A percentile compares a stretch with the other conserved stretches of the same genome.
These are phyloP conservation scores for Porphyrellus cyaneotinctus DNA, from an alignment of 768 basidiomycete genomes.

Conservation along the genomic window DNA sequence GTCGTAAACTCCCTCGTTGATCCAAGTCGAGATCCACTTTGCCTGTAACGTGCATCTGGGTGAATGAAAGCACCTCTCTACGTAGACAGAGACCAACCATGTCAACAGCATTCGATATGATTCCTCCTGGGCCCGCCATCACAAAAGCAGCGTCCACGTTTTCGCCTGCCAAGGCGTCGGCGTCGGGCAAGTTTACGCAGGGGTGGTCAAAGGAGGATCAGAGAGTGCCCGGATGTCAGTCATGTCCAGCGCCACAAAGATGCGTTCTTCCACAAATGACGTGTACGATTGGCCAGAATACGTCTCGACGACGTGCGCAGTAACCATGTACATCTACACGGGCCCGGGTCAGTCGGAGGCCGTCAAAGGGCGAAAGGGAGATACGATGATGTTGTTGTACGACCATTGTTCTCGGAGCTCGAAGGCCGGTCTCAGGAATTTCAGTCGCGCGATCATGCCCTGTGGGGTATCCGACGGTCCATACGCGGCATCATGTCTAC, in stretches of 20 bases:
- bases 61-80: too few species aligned
- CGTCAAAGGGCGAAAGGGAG: background rate
- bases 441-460: constrained; percentile 24
- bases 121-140: constrained; percentile 38
- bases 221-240: constrained; percentile 36
- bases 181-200: constrained; percentile 32
- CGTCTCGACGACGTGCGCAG: constrained; percentile 31
- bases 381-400: background rate
- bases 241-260: constrained; percentile 42
- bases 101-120: constrained; percentile 42
- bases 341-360: too few species aligned
- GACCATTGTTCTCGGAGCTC: constrained; percentile 32
- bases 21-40: constrained; percentile 36
- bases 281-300: constrained; percentile 33
- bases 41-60: constrained; percentile 23
- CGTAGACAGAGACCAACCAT: constrained; percentile 25
- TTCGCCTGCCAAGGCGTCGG: constrained; percentile 27
- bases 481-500: constrained; percentile 35
- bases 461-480: constrained; percentile 25
- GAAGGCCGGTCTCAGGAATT: constrained; percentile 28
- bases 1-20: constrained; percentile 32
- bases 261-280: constrained; percentile 39
- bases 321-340: constrained; percentile 38
- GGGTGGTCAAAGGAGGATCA: constrained; percentile 31
- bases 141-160: constrained; percentile 11